phyloP scores from a whole-genome alignment of 805 yeast genomes.

The Blastobotrys muscicola region DNA sequence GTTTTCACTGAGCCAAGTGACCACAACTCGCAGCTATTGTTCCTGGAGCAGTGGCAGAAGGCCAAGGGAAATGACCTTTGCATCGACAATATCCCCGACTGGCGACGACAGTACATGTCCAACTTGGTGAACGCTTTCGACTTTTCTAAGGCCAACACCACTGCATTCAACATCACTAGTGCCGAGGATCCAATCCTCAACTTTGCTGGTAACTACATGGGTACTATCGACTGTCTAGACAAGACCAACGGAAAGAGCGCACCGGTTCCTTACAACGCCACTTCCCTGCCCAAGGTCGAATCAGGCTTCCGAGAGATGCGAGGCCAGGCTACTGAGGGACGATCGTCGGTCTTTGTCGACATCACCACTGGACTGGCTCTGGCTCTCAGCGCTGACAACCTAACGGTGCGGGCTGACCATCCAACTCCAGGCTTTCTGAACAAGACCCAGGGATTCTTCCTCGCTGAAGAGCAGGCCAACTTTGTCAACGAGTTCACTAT shows the following conservation, averaged over 20 bases:
- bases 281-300: conserved; percentile 13
- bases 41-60: conserved; percentile 18
- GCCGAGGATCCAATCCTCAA: conserved; percentile 6
- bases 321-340: conserved; percentile 19
- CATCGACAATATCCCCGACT: conserved; percentile 10
- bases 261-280: conserved; percentile 13
- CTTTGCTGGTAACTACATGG: conserved; percentile 4
- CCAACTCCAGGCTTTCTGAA: neutral
- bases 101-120: conserved; percentile 21
- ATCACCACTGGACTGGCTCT: neutral
- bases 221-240: conserved; percentile 6
- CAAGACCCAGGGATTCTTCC: neutral
- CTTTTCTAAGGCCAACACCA: conserved; percentile 12
- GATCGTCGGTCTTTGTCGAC: conserved; percentile 11
- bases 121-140: conserved; percentile 16
- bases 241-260: conserved; percentile 8
- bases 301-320: conserved; percentile 14
- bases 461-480: neutral
- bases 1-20: conserved; percentile 20
- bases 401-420: neutral
- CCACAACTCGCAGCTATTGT: conserved; percentile 21
- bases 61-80: conserved; percentile 9
- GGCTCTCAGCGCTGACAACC: neutral
- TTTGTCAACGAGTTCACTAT: conserved; percentile 1
- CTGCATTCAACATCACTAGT: conserved; percentile 9